Conservation (phyloP, 1,284 basidiomycete genomes). For the Tilletiopsis washingtonensis region DNA sequence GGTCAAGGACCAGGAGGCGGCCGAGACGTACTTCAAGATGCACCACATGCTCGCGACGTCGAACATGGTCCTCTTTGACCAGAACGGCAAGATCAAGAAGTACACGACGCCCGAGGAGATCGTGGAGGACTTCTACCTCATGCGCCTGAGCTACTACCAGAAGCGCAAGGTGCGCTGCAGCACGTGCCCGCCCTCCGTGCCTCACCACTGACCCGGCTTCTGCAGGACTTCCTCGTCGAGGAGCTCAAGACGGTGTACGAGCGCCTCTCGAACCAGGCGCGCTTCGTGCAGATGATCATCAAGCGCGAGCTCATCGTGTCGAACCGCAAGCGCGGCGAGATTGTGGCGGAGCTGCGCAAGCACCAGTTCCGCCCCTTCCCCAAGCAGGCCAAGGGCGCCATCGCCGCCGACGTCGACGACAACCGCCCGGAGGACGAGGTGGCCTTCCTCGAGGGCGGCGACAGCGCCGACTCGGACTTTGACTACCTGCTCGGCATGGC, state of each 20-base stretch:
- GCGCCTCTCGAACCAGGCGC: conserved; percentile 84
- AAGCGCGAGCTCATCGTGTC: conserved; percentile 76
- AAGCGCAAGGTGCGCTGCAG: too few species aligned
- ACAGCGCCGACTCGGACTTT: conserved; percentile 58
- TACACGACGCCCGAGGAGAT: conserved; percentile 86
- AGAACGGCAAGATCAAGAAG: conserved; percentile 91
- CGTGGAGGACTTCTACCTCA: conserved; percentile 84
- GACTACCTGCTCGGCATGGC: conserved; percentile 94
- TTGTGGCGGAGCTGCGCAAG: conserved; percentile 75
- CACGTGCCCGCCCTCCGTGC: too few species aligned
- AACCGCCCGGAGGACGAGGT: conserved; percentile 55
- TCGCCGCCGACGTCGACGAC: conserved; percentile 59
- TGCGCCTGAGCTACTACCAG: conserved; percentile 73
- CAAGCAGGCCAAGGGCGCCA: conserved; percentile 61
- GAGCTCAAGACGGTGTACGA: conserved; percentile 78
- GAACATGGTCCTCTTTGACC: conserved; percentile 99
- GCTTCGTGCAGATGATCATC: conserved; percentile 95
- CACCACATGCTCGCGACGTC: conserved; percentile 71
- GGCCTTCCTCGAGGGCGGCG: conserved; percentile 49
- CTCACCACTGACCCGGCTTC: too few species aligned
- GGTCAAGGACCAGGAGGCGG: conserved; percentile 71
- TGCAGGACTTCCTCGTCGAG: conserved; percentile 65
- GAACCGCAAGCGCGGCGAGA: conserved; percentile 82
- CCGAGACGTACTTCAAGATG: conserved; percentile 86
- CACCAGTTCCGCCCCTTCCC: conserved; percentile 81